A percentile compares a stretch with the other conserved stretches of the same genome.
Evolutionary conservation across 2,329 filamentous ascomycete genomes (phyloP).

Genomic region (Triangularia setosa): DNA sequence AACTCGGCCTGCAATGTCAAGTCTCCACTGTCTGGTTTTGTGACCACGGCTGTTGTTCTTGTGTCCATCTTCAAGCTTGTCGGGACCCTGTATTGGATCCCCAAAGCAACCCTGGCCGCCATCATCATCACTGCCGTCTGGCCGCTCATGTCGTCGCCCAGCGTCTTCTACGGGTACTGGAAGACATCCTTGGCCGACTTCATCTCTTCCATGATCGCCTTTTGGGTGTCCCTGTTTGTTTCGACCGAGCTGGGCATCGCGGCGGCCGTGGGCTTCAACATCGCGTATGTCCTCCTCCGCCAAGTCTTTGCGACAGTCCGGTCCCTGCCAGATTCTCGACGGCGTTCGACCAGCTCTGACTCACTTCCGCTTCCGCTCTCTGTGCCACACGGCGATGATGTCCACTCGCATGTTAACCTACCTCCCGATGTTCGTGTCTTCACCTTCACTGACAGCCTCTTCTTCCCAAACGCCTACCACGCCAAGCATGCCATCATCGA

Average conservation of each 20-base stretch:
- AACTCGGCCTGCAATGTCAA: slow-evolving; percentile 62
- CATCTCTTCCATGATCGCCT: slow-evolving; percentile 57
- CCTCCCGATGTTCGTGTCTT: slow-evolving; percentile 53
- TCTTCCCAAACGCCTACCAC: slow-evolving; percentile 59
- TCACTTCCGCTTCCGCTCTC: slow-evolving; percentile 23
- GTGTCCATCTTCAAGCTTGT: slow-evolving; percentile 59
- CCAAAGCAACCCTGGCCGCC: slow-evolving; percentile 59
- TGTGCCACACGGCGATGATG: slow-evolving; percentile 26
- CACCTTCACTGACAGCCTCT: slow-evolving; percentile 52
- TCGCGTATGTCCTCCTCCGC: slow-evolving; percentile 56
- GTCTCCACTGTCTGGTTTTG: slow-evolving; percentile 56
- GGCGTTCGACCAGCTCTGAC: neutral
- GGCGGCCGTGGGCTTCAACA: slow-evolving; percentile 58
- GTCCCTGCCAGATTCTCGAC: slow-evolving; percentile 25
- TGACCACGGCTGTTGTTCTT: slow-evolving; percentile 59
- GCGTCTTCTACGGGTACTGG: slow-evolving; percentile 61
- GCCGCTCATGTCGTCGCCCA: slow-evolving; percentile 56
- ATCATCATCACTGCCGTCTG: slow-evolving; percentile 65
- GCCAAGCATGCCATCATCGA: slow-evolving; percentile 48
- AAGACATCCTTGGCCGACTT: slow-evolving; percentile 62
- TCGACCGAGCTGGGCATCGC: slow-evolving; percentile 58
- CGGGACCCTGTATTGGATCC: slow-evolving; percentile 63
- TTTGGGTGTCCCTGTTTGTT: slow-evolving; percentile 61
- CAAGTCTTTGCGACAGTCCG: slow-evolving; percentile 50
- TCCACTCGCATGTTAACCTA: slow-evolving; percentile 24